phyloP scores from a whole-genome alignment of 2,329 filamentous ascomycete species.

The Teratosphaeria gauchensis region DNA sequence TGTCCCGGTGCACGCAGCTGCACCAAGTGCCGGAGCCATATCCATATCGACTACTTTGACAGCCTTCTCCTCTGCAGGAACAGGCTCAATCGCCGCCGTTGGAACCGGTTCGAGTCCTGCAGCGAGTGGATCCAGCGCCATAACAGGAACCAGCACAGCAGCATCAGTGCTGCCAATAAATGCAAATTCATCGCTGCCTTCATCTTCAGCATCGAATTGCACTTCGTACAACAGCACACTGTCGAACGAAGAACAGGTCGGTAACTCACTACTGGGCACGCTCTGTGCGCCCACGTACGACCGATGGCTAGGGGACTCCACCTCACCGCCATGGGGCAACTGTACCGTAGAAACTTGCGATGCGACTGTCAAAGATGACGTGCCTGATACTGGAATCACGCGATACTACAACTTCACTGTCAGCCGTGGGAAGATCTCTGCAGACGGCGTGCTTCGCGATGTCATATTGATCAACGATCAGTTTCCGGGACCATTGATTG shows the following conservation, averaged over 20 bases:
- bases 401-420: conserved; percentile 36
- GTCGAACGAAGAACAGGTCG: conserved; percentile 16
- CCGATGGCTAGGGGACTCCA: conserved; percentile 14
- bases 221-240: conserved; percentile 3
- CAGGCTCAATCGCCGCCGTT: background rate
- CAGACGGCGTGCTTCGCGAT: conserved; percentile 35
- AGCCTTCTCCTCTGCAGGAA: background rate
- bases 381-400: conserved; percentile 29
- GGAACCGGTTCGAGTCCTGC: background rate
- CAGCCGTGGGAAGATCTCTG: conserved; percentile 32
- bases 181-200: background rate
- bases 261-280: conserved; percentile 14
- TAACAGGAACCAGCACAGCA: background rate
- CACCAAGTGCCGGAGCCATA: background rate
- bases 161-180: background rate
- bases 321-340: conserved; percentile 18
- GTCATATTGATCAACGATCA: conserved; percentile 36
- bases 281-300: conserved; percentile 14
- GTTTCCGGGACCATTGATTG: conserved; percentile 23
- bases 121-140: background rate
- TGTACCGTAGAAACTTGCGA: conserved; percentile 18
- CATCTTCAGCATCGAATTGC: background rate
- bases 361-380: conserved; percentile 16
- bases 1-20: background rate
- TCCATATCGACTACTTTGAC: background rate